Evolutionary conservation across 768 basidiomycete species (phyloP), one percentile per base, ranked within the genome.

Genomic region (Termitomyces sp.): DNA sequence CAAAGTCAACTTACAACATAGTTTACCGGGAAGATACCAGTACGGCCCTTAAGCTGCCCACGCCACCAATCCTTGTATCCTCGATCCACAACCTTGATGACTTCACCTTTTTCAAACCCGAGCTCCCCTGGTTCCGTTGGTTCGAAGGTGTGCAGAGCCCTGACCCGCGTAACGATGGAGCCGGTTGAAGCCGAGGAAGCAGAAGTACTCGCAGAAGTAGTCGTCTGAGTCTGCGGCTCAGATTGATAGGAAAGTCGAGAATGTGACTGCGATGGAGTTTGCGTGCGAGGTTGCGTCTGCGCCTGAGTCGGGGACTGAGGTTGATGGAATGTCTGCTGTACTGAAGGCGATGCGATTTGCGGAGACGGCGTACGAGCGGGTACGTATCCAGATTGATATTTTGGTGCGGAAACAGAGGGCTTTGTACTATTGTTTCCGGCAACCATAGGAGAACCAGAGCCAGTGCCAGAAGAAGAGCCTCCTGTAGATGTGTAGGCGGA

Each of bases 21-120:
- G 69, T 96, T 97, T 20, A 96, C 92, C 0, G 96, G 96, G 71
- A 98, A 98, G 47, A 98, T 98, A 44, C 94, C 94, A 3, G 94
- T 93, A 57, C 90, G 76, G 0, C 92, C 94, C 66, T 86, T 90
- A 46, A 95, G 71, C 63, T 97, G 94, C 0, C 96, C 96, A 24
- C 92, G 74, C 93, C 94, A 98, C 96, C 96, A 98, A 68, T 97
- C 94, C 64, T 92, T 89, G 71, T 96, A 96, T 24, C 88, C 89
- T 26, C 93, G 84, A 69, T 97, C 94, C 24, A 98, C 86, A 14
- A 98, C 95, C 66, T 94, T 93, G 76, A 98, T 94, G 46, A 96
- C 78, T 62, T 97, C 95, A 2, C 94, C 96, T 62, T 88, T 89
- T 51, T 92, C 88, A 66, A 98, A 96, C 1, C 87, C 86, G 1